phyloP scores from a whole-genome alignment of 2,329 filamentous ascomycete genomes.

The Hymenoscyphus infarciens region DNA sequence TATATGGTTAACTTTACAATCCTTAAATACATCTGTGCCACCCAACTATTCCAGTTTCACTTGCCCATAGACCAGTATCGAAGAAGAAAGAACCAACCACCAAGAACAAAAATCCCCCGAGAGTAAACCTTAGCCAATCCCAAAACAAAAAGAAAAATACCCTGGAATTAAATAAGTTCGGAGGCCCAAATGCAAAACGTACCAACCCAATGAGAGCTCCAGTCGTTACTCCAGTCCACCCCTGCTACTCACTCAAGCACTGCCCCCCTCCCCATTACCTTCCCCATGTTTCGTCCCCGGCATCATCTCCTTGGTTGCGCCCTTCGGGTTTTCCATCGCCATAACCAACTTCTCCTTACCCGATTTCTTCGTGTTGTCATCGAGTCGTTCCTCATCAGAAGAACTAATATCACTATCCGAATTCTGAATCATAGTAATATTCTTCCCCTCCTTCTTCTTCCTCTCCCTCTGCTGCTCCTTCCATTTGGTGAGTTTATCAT shows the following conservation, averaged over 20 bases:
- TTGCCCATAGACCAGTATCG: no score
- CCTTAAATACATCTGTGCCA: no score
- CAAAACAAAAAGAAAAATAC: no score
- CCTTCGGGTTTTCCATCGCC: constrained; percentile 35
- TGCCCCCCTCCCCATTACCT: constrained; percentile 9
- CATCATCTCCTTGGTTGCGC: constrained; percentile 24
- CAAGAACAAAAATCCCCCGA: no score
- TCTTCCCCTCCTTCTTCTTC: constrained; percentile 62
- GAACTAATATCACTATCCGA: constrained; percentile 37
- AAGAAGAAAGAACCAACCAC: no score
- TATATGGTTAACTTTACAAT: no score
- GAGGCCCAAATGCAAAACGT: no score
- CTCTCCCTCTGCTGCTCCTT: constrained; percentile 71
- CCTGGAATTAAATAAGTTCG: no score
- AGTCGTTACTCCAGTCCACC: no score
- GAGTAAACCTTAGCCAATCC: no score
- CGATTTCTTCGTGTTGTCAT: constrained; percentile 38
- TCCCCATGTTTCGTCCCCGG: constrained; percentile 24
- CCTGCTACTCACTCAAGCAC: background rate
- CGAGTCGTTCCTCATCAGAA: constrained; percentile 37
- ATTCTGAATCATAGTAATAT: constrained; percentile 55
- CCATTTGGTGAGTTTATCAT: constrained; percentile 66
- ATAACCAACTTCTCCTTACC: constrained; percentile 52
- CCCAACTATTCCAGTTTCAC: no score
- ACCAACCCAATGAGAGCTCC: no score